Evolutionary conservation across 441 rosid genomes (phyloP).

Genomic region (Erodium moschatum): DNA sequence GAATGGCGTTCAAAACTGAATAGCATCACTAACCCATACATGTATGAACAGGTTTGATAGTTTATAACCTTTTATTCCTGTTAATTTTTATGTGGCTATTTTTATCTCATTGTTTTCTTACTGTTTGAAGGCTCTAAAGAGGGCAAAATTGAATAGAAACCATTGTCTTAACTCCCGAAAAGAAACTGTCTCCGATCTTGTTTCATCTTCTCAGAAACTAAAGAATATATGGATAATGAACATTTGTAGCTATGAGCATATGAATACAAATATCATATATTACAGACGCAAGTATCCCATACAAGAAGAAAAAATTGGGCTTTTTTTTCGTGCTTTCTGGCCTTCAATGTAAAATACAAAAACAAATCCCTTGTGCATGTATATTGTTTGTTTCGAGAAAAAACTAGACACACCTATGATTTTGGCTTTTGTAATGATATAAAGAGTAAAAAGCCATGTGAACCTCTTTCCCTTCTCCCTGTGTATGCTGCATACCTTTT

Average conservation of each 20-base stretch:
- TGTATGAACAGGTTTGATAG: constrained; percentile 52
- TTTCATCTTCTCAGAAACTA: background rate
- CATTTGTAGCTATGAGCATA: background rate
- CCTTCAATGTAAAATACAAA: no score
- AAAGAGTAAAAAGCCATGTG: background rate
- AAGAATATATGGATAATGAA: background rate
- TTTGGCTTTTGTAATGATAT: background rate
- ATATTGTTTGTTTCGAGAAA: no score
- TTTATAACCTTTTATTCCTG: background rate
- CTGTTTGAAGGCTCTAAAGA: background rate
- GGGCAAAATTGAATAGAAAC: no score
- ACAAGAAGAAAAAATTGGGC: no score
- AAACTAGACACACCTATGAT: background rate
- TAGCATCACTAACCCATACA: constrained; percentile 51
- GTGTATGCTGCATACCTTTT: background rate
- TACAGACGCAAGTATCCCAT: background rate
- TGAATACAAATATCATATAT: background rate
- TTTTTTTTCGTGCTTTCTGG: no score
- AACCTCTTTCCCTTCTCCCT: background rate
- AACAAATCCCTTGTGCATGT: no score
- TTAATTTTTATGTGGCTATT: background rate
- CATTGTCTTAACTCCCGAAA: background rate
- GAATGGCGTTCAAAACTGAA: constrained; percentile 61
- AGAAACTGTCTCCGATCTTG: background rate
- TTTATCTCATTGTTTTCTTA: background rate